Evolutionary conservation across 768 basidiomycete species (phyloP), one percentile per base, ranked within the genome.

Genomic region (Daedaleopsis nitida): DNA sequence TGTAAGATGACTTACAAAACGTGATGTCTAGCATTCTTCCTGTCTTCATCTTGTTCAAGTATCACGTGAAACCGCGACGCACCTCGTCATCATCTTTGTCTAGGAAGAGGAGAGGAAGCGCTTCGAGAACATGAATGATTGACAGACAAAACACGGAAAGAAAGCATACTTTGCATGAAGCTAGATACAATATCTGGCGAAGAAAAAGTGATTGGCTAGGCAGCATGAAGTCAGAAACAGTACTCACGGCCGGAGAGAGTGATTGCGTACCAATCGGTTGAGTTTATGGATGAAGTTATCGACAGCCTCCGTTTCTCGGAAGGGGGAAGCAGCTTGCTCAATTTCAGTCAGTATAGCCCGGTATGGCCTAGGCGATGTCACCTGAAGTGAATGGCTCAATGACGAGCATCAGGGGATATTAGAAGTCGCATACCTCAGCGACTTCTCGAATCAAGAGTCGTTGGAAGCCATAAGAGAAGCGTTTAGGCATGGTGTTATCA

Each of bases 371-470:
- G 88, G 88, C 61, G 82, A 78, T 14, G 82, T 77, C n/a, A 91
- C 82, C 91, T 93, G 32, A 4, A 19, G 21, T 35, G 8, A 23
- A 12, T 44, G 54, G 27, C 50, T 32, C 23, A 24, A 5, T 19
- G 23, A 16, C 10, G 8, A 21, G 12, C 3, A 6, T 1, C n/a
- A 47, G 14, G 39, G 23, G 14, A 16, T 5, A 51, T 12, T 11
- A 16, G 49, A 24, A 27, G 35, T 3, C 10, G 1, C 68, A 24
- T 12, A 83, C 92, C 81, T 94, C 92, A 14, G 86, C 79, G 4
- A 88, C 78, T 73, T 94, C 90, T 57, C 82, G 80, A 57, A 94
- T 74, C 35, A 94, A 76, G 55, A 88, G 74, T 17, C 89, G 85
- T 59, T 87, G 83, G 14, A 91, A 68, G 66, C 87, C 84, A 19